Evolutionary conservation across 108 stramenopile species (phyloP).

Genomic region (Cylindrotheca fusiformis): DNA sequence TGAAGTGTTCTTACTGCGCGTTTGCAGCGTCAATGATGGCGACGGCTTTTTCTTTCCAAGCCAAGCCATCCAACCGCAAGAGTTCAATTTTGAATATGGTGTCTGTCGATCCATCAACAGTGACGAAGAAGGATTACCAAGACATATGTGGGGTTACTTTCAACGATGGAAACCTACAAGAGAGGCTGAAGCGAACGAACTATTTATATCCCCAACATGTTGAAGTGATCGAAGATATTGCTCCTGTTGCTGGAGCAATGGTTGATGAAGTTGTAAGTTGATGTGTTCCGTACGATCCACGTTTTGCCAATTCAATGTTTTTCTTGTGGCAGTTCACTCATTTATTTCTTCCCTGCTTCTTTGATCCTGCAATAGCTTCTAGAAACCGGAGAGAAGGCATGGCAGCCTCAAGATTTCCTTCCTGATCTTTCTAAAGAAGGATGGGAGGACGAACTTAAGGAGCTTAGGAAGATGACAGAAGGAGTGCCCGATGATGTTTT

Average conservation of each 20-base stretch:
- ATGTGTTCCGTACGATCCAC: not conserved
- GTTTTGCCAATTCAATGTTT: not conserved
- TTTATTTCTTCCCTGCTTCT: constrained; percentile 4
- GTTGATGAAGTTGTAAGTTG: constrained; percentile 82
- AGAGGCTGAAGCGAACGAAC: constrained; percentile 57
- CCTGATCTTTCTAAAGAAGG: constrained; percentile 74
- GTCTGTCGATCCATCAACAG: constrained; percentile 61
- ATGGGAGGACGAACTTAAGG: constrained; percentile 74
- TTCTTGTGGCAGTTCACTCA: not conserved
- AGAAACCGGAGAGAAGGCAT: constrained; percentile 84
- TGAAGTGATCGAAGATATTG: constrained; percentile 88
- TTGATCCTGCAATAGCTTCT: constrained; percentile 55
- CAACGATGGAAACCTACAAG: constrained; percentile 37
- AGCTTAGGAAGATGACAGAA: constrained; percentile 65
- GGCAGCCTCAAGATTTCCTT: constrained; percentile 92
- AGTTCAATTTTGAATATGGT: constrained; percentile 25
- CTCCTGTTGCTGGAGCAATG: constrained; percentile 74
- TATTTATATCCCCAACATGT: constrained; percentile 89
- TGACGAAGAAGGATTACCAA: constrained; percentile 81
- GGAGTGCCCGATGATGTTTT: constrained; percentile 77
- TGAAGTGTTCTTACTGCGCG: not conserved
- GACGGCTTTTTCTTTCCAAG: constrained; percentile 17
- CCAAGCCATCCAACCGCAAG: not conserved
- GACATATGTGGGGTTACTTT: constrained; percentile 81
- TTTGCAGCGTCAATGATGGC: constrained; percentile 8